Conservation (phyloP, 2,329 filamentous ascomycete genomes). For the Xylariales sp. region DNA sequence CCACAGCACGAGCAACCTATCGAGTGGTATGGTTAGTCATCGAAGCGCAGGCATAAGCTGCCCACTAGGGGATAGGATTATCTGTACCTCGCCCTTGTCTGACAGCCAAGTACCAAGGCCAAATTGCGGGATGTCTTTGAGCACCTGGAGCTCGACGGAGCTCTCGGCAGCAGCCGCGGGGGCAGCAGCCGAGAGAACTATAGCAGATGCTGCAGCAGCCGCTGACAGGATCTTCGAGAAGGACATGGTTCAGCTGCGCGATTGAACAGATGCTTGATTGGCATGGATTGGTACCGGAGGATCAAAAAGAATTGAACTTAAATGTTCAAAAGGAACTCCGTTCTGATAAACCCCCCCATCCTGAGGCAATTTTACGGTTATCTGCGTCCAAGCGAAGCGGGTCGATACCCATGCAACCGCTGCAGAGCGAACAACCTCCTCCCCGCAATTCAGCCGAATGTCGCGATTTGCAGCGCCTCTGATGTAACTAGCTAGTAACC, state of each 20-base stretch:
- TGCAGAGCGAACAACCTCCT: too few species aligned
- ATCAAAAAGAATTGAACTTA: too few species aligned
- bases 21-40: background rate
- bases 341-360: too few species aligned
- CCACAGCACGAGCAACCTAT: slow-evolving; percentile 23
- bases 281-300: too few species aligned
- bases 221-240: background rate
- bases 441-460: too few species aligned
- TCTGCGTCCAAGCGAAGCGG: too few species aligned
- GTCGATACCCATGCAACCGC: too few species aligned
- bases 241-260: background rate
- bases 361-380: too few species aligned
- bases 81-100: slow-evolving; percentile 14
- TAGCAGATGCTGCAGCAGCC: background rate
- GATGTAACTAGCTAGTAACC: too few species aligned
- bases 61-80: background rate
- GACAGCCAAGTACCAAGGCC: slow-evolving; percentile 26
- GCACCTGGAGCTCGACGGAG: background rate
- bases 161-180: background rate
- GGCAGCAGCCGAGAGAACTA: background rate
- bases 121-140: slow-evolving; percentile 20
- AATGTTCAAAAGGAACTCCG: too few species aligned
- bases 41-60: background rate
- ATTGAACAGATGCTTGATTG: too few species aligned
- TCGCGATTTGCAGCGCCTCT: too few species aligned